These are phyloP conservation scores for Rosa chinensis DNA, from an alignment of 306 rosid species.

Conservation along the genomic window DNA sequence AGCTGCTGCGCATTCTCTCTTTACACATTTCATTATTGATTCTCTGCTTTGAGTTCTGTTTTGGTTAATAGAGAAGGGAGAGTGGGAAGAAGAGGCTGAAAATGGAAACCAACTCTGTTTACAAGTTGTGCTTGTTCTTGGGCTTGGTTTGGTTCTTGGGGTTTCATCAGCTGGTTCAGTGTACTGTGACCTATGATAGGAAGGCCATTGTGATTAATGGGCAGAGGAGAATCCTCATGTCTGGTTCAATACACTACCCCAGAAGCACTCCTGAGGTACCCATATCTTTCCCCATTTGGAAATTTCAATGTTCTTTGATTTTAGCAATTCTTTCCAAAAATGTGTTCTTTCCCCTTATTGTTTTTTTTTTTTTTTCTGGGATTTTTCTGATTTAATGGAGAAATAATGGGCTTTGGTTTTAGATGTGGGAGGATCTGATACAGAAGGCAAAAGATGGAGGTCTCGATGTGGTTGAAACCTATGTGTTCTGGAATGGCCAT, in stretches of 20 bases:
- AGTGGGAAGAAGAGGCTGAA: neutral
- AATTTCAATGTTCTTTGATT: neutral
- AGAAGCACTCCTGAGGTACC: conserved; percentile 96
- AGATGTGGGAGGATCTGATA: conserved; percentile 99
- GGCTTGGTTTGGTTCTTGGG: conserved; percentile 44
- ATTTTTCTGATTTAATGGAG: conserved; percentile 16
- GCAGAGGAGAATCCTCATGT: conserved; percentile 87
- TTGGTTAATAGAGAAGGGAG: neutral
- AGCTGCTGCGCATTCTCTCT: neutral
- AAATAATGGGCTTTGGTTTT: conserved; percentile 18
- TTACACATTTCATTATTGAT: conserved; percentile 20
- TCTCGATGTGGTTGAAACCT: conserved; percentile 87
- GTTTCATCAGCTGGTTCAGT: conserved; percentile 50
- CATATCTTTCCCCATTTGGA: conserved; percentile 14
- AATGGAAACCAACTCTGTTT: conserved; percentile 62
- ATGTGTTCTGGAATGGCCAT: conserved; percentile 94
- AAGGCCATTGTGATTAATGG: conserved; percentile 90
- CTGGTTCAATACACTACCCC: conserved; percentile 98
- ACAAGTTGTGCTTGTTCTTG: conserved; percentile 46
- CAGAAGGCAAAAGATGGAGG: conserved; percentile 96
- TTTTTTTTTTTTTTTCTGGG: neutral
- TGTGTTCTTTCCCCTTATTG: neutral
- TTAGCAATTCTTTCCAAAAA: conserved; percentile 9
- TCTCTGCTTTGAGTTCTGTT: conserved; percentile 21
- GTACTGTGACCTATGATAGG: conserved; percentile 76